Base-by-base conservation (phyloP, 257 asterid species). In the Solanum gandarillasii region DNA sequence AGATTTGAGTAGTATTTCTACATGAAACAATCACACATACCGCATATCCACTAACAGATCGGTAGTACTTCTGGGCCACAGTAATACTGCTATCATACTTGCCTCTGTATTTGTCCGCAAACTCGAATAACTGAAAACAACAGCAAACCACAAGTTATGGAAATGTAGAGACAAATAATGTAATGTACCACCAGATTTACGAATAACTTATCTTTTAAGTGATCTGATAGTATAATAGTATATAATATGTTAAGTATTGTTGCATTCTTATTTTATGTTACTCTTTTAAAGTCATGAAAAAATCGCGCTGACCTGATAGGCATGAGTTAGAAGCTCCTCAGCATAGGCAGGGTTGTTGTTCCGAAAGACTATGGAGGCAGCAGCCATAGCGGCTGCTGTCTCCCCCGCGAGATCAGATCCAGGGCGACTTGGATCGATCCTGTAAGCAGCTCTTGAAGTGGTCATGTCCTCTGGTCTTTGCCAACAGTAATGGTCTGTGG, bases 371-470 rank as follows among this genome's bases (percentile, higher is more conserved):
- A 96, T 89, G 86, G 99, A 94, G 0, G 98, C 98, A 34, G 99
- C 98, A 13, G 98, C 98, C 98, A 96, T 92, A 21, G 99, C 98
- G 27, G 99, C 99, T 34, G 99, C 98, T 41, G 98, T 94, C 90
- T 96, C 99, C 34, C 96, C 99, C 87, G 98, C 99, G 29, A 96
- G 98, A 92, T 96, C 98, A 43, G 99, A 96, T 73, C 99, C 99
- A 0, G 99, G 98, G 52, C 90, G 91, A 81, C 87, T 94, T 5
- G 96, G 94, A 88, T 96, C 99, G 21, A 96, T 91, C 86, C 87
- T 88, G 91, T 95, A 96, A 10, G 98, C 98, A 3, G 95, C 91
- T 82, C 99, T 90, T 4, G 99, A 94, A 13, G 99, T 96, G 35
- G 98, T 96, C 98, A 96, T 95, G 39, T 96, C 98, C 89, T 96